Evolutionary conservation across 2,329 filamentous ascomycete genomes (phyloP), one percentile per base, ranked within the genome.

Genomic region (Penicillium sp.): DNA sequence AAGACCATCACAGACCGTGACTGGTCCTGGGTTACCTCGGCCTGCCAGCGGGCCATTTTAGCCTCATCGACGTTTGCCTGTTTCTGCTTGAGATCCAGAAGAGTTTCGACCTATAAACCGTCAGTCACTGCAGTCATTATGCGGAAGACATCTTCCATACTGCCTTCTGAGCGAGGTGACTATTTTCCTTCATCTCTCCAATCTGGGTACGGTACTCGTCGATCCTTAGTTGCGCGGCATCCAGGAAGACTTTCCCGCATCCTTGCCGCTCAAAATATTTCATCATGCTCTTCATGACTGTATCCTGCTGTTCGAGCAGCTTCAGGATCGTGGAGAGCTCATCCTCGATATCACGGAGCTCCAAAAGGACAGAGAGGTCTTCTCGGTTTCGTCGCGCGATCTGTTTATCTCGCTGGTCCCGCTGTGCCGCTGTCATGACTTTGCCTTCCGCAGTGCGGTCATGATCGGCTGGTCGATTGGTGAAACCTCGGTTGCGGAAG

Each of bases 61-160:
- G 81, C 79, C 56, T 84, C 80, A 52, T 83, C 79, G 2, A 84
- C 78, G 53, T 83, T 80, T 0, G 80, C 79, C 52, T 83, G 79
- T 11, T 80, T 78, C 55, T 83, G 80, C 27, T 81, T 79, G 72
- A 84, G 80, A 58, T 83, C 79, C 9, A 83, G 74, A 4, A 84
- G 70, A 47, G 81, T 81, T 51, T 82, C 79, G 47, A 81, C 83
- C 69, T 75, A 25, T n/a, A 2, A 10, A 48, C 13, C 49, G 45
- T 49, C 13, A 39, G 37, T 28, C 25, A 11, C 19, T 13, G 7
- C 2, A 3, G 31, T 13, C 7, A 10, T 13, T 2, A 18, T n/a
- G 11, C 1, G 11, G 4, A 18, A 7, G 5, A 10, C 14, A 8
- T 11, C n/a, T n/a, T 13, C 50, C 70, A 53, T 56, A 74, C 72